These are phyloP conservation scores for Mycena metata DNA, from an alignment of 768 basidiomycete species.

Conservation along the genomic window DNA sequence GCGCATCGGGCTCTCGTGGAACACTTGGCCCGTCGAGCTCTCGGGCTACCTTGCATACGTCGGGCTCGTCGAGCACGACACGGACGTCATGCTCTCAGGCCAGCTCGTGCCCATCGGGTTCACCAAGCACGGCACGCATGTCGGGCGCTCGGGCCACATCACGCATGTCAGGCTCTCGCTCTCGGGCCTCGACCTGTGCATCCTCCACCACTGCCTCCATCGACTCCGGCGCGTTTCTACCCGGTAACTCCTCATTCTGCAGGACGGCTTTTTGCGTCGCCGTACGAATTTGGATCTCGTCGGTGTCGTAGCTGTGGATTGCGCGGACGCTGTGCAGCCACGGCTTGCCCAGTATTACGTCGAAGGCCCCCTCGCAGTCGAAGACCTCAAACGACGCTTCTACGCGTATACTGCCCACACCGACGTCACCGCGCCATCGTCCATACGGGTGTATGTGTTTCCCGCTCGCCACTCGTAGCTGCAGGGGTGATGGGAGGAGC, in stretches of 20 bases:
- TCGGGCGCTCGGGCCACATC: too few species aligned
- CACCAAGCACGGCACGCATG: too few species aligned
- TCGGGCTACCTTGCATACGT: too few species aligned
- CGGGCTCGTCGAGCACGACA: too few species aligned
- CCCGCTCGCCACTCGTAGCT: constrained; percentile 15
- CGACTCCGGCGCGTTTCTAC: not conserved
- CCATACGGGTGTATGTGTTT: constrained; percentile 10
- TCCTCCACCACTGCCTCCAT: not conserved
- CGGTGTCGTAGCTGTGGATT: constrained; percentile 17
- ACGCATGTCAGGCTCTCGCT: too few species aligned
- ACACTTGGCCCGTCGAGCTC: too few species aligned
- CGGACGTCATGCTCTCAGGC: too few species aligned
- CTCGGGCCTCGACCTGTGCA: too few species aligned
- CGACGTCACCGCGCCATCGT: constrained; percentile 21
- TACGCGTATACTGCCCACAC: constrained; percentile 2
- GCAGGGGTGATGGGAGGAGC: constrained; percentile 1
- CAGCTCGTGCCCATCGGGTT: too few species aligned
- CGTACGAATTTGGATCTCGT: constrained; percentile 18
- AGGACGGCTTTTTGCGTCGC: not conserved
- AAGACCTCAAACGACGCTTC: constrained; percentile 24
- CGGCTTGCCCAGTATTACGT: constrained; percentile 26
- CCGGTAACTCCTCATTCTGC: not conserved
- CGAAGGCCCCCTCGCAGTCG: constrained; percentile 13
- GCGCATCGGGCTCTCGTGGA: too few species aligned
- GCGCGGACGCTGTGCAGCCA: constrained; percentile 27